Conservation (phyloP, 257 asterid species). For the Solanum okadae region DNA sequence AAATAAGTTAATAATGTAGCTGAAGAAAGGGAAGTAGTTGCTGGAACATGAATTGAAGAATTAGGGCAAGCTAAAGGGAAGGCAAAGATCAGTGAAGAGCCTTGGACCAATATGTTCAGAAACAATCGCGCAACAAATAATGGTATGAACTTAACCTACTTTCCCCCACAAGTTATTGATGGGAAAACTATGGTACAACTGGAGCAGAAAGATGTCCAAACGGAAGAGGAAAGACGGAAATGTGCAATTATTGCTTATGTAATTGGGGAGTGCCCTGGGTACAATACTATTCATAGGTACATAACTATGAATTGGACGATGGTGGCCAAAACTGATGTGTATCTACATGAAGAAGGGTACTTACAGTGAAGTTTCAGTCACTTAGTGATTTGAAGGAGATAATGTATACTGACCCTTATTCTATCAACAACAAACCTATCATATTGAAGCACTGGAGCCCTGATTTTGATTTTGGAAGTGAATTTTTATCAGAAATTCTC, state of each 20-base stretch:
- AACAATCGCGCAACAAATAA: not conserved
- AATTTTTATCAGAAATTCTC: not conserved
- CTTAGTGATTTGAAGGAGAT: not conserved
- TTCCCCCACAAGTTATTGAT: not conserved
- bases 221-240: not conserved
- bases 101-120: not conserved
- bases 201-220: not conserved
- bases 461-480: not conserved
- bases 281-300: not conserved
- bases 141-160: not conserved
- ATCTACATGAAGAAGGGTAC: not conserved
- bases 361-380: not conserved
- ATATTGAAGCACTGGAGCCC: not conserved
- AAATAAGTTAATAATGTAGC: too few relatives aligned
- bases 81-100: not conserved
- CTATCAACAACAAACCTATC: not conserved
- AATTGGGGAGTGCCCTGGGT: not conserved
- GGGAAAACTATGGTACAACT: not conserved
- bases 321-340: not conserved
- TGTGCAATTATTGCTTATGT: not conserved
- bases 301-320: not conserved
- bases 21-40: not conserved
- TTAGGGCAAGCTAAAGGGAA: not conserved
- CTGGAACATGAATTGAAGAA: not conserved
- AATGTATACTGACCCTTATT: not conserved